phyloP scores from a whole-genome alignment of 1,139 yeast species.

The Blastobotrys arbuscula region DNA sequence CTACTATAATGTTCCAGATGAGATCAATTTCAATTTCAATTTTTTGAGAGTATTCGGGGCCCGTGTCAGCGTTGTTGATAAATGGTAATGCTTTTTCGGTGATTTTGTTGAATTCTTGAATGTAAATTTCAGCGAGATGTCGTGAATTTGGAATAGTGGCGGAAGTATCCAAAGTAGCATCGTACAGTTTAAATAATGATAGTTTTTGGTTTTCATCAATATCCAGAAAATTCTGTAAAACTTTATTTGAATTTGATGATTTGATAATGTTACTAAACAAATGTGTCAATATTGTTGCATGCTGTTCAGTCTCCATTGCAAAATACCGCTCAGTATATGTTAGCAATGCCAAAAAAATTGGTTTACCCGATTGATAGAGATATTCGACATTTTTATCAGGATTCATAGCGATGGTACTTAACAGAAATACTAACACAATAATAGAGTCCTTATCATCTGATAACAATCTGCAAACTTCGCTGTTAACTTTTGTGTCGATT shows the following conservation, averaged over 20 bases:
- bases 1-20: constrained; percentile 18
- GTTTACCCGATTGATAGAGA: constrained; percentile 13
- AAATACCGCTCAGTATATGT: constrained; percentile 21
- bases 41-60: constrained; percentile 14
- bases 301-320: constrained; percentile 13
- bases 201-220: constrained; percentile 15
- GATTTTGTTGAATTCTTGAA: constrained; percentile 11
- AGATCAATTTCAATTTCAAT: constrained; percentile 12
- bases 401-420: constrained; percentile 8
- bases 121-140: constrained; percentile 2
- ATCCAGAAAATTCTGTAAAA: constrained; percentile 13
- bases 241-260: constrained; percentile 1
- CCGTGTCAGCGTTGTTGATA: constrained; percentile 15
- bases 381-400: constrained; percentile 3
- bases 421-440: constrained; percentile 14
- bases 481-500: not conserved
- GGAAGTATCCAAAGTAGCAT: constrained; percentile 20
- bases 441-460: constrained; percentile 5
- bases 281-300: constrained; percentile 7
- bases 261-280: not conserved
- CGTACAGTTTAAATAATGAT: constrained; percentile 23
- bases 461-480: constrained; percentile 6
- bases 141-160: not conserved
- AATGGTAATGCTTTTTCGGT: constrained; percentile 18
- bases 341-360: constrained; percentile 17